These are phyloP conservation scores for Salix exigua DNA, from an alignment of 345 rosid species.

Conservation along the genomic window DNA sequence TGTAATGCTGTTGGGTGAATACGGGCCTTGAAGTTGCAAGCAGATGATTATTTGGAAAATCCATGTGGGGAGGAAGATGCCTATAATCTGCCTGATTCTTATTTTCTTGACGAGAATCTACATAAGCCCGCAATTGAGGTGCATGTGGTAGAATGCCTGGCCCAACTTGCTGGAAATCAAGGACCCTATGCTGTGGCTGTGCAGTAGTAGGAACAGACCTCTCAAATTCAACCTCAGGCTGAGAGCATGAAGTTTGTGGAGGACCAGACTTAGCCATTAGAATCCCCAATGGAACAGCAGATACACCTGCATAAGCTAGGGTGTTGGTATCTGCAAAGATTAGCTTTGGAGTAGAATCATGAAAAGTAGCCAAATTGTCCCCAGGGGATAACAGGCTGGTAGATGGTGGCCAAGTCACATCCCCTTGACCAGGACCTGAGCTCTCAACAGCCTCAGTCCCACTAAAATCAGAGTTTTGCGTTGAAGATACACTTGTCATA, in stretches of 20 bases:
- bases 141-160: slow-evolving; percentile 24
- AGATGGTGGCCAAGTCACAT: slow-evolving; percentile 29
- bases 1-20: slow-evolving; percentile 37
- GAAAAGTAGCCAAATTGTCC: slow-evolving; percentile 25
- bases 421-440: slow-evolving; percentile 37
- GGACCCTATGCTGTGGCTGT: slow-evolving; percentile 40
- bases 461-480: slow-evolving; percentile 62
- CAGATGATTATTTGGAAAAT: slow-evolving; percentile 38
- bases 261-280: slow-evolving; percentile 32
- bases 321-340: slow-evolving; percentile 30
- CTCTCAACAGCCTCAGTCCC: slow-evolving; percentile 47
- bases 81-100: slow-evolving; percentile 30
- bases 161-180: slow-evolving; percentile 36
- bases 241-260: slow-evolving; percentile 36
- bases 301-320: slow-evolving; percentile 33
- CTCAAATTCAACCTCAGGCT: slow-evolving; percentile 42
- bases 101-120: slow-evolving; percentile 42
- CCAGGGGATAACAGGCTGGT: slow-evolving; percentile 33
- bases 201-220: slow-evolving; percentile 27
- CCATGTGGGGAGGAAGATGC: slow-evolving; percentile 40
- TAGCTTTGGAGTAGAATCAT: slow-evolving; percentile 32
- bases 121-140: slow-evolving; percentile 31
- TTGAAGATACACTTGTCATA: slow-evolving; percentile 54
- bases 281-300: slow-evolving; percentile 33
- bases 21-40: slow-evolving; percentile 31